Conservation (phyloP, 495 filamentous ascomycete species). For the Cladorrhinum samala region DNA sequence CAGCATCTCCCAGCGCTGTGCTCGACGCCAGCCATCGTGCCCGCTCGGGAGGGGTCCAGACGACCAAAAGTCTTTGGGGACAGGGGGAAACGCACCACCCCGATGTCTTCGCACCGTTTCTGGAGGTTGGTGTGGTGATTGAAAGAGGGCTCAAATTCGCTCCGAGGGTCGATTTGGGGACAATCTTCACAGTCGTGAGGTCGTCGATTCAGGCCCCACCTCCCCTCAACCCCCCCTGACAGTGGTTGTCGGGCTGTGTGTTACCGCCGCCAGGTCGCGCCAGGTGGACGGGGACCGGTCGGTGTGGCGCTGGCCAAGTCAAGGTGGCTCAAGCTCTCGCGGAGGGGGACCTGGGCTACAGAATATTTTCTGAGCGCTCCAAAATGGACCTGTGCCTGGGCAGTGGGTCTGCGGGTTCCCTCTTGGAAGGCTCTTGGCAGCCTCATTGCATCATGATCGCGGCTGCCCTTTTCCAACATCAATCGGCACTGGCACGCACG, state of each 20-base stretch:
- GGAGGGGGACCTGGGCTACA: background rate
- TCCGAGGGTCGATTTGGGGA: slow-evolving; percentile 9
- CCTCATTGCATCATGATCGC: background rate
- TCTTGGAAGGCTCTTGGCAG: background rate
- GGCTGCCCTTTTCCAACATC: too few species aligned
- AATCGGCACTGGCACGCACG: too few species aligned
- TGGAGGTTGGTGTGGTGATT: slow-evolving; percentile 13
- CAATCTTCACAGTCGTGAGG: slow-evolving; percentile 8
- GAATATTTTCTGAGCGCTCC: background rate
- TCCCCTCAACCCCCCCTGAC: too few species aligned
- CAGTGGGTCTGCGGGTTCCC: background rate
- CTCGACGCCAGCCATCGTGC: slow-evolving; percentile 5
- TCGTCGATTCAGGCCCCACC: slow-evolving; percentile 3
- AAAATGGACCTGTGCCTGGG: background rate
- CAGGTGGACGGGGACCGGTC: background rate
- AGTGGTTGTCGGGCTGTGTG: background rate
- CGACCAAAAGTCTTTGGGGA: slow-evolving; percentile 6
- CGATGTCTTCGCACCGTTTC: slow-evolving; percentile 4
- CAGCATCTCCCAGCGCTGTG: slow-evolving; percentile 7
- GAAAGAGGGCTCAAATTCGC: slow-evolving; percentile 9
- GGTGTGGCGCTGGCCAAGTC: background rate
- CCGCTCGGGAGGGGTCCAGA: slow-evolving; percentile 11
- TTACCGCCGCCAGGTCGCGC: too few species aligned
- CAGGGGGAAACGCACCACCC: slow-evolving; percentile 6
- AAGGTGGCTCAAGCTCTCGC: background rate